Evolutionary conservation across 352 stramenopile species (phyloP), one percentile per base, ranked within the genome.

Genomic region (Globisporangium heterothallicum): DNA sequence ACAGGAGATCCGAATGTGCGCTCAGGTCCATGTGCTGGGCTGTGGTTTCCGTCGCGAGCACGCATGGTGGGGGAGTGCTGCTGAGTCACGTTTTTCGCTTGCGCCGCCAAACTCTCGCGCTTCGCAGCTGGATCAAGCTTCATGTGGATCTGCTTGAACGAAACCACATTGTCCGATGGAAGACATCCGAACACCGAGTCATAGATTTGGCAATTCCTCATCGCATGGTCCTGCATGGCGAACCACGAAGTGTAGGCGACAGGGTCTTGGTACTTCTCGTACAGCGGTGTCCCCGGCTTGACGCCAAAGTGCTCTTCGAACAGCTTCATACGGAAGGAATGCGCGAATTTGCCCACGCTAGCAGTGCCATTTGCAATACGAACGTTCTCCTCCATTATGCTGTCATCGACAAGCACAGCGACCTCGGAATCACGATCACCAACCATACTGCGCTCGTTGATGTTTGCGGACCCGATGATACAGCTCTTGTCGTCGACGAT

Each of bases 381-480:
- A 19, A 82, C 68, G 1, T 55, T 56, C 12, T 83, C 62, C 40
- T 89, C 68, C 63, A 87, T 74, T 45, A 89, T 76, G 18, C 80
- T 68, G 45, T 94, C 84, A 13, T 94, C 84, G n/a, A 92, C 64
- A 3, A 92, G 34, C 21, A 90, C 80, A n/a, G 84, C 84, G 52
- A 94, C 89, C 59, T 94, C 84, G 24, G 84, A 94, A 56, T 94
- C 84, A 41, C 84, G 79, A 58, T 92, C 81, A 32, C 84, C 84
- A n/a, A 66, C 81, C 81, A 92, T 86, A 56, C 79, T 92, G 48
- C 84, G 78, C 51, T 94, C 84, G 60, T 94, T 94, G 48, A 94
- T 89, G 58, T 94, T 94, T 25, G 84, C 84, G 3, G 76, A 89
- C 10, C 84, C 84, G 26, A 94, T 90, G 64, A 94, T 92, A 44